Base-by-base conservation (phyloP, 352 stramenopile species). In the Globisporangium middletonii region DNA sequence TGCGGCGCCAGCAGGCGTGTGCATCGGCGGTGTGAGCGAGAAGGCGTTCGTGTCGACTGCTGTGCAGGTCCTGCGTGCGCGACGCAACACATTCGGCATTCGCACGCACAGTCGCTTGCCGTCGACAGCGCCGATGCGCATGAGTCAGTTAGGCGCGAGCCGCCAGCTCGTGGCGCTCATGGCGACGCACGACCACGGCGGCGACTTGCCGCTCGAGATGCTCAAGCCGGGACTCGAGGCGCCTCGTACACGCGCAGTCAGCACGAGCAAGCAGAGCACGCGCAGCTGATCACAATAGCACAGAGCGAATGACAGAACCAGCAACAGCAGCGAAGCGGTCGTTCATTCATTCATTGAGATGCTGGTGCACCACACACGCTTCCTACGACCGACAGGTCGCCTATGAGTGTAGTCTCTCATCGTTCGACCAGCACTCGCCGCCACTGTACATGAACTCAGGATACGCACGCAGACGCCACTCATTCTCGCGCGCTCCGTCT, bases 11-110 rank as follows among this genome's bases (percentile, higher is more conserved):
- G 41, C 23, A n/a, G 48, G 38, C 19, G 35, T 67, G 33, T 62
- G 61, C 18, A 54, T 74, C 16, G 69, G 69, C 4, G 78, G 78
- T n/a, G 63, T 88, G 50, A 80, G 62, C 33, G 78, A 86, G 54
- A 76, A 77, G 44, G 75, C 86, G 62, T 88, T 88, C 41, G 77
- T 88, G 12, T 79, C 77, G 37, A 65, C 79, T 50, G 62, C 68
- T 15, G 59, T 83, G 35, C 73, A 88, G 41, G 58, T 79, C 12
- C 63, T 88, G 57, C 69, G 77, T 26, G 51, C 60, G 30, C 68
- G 71, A 4, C 73, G 75, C 43, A 73, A 64, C n/a, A 62, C 62
- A 45, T 68, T 68, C 18, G 77, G 77, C 6, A 59, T 86, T 4
- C 75, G 78, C 45, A 86, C 78, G 4, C 75, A 85, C 49, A 74